Evolutionary conservation across 2,329 filamentous ascomycete genomes (phyloP).

Genomic region (Aaosphaeria pasadenensis): DNA sequence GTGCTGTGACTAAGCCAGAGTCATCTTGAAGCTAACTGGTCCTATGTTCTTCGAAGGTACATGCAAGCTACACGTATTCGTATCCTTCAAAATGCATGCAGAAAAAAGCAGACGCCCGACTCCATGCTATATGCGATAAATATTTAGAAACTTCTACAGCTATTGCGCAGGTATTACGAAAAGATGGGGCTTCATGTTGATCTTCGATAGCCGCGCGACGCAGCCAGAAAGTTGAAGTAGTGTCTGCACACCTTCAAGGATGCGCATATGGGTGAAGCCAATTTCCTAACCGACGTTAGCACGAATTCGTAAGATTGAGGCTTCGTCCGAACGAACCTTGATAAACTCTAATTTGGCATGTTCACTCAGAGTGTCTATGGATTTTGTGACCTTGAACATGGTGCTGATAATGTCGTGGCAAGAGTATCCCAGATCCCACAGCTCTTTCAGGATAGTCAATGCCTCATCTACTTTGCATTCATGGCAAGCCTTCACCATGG

Average conservation of each 20-base stretch:
- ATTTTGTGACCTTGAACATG: constrained; percentile 99
- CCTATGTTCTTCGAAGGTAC: too few species aligned
- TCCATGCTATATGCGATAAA: constrained; percentile 30
- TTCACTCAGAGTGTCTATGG: constrained; percentile 85
- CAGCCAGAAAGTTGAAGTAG: constrained; percentile 91
- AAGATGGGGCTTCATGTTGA: constrained; percentile 91
- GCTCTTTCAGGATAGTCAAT: constrained; percentile 78
- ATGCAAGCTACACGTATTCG: too few species aligned
- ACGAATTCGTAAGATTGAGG: background rate
- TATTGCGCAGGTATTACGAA: constrained; percentile 52
- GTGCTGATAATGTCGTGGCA: constrained; percentile 98
- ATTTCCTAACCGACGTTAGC: constrained; percentile 63
- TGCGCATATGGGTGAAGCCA: constrained; percentile 98
- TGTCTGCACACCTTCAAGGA: constrained; percentile 95
- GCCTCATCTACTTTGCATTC: constrained; percentile 88
- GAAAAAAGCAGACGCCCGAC: constrained; percentile 15
- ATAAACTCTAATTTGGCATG: constrained; percentile 97
- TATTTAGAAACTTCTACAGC: background rate
- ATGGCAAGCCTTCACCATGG: constrained; percentile 96
- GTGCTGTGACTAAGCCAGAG: too few species aligned
- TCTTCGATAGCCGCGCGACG: constrained; percentile 83
- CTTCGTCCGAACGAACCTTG: constrained; percentile 45
- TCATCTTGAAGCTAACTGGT: too few species aligned
- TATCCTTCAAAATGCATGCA: too few species aligned
- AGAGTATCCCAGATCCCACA: constrained; percentile 96